Base-by-base conservation (phyloP, 371 early-diverging fungal genomes). In the Phascolomyces articulosus region DNA sequence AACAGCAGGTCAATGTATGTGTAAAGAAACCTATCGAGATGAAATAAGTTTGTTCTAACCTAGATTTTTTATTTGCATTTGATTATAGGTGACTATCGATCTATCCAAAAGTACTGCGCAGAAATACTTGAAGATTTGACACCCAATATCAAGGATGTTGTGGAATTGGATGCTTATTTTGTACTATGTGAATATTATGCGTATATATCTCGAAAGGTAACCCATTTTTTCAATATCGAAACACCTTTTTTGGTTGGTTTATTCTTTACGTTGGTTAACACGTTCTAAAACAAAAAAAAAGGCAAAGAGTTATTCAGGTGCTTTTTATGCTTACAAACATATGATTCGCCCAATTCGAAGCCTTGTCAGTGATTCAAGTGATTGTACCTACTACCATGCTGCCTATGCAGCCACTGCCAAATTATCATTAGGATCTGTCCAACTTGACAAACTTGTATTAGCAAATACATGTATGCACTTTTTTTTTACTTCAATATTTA, bases 101-200 rank as follows among this genome's bases (percentile, higher is more conserved):
- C 49, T 21, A 18, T 82, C n/a, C 72, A 72, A 28, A 57, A 69
- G 9, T 58, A 55, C 13, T 76, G 73, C 40, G 55, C 59, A 2
- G 65, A 70, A 0, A 62, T 74, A 28, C 27, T 79, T 10, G 63
- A 71, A 41, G 20, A 38, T 0, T 15, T 62, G 16, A 18, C 64
- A 15, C 72, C 72, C 2, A 23, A 63, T 49, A 21, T 57, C 11
- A 16, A 66, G 3, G 55, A 78, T 28, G 10, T 73, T 9, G 16
- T 57, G 11, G 77, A 74, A 55, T 54, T 78, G 51, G 73, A 73
- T 27, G 67, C 73, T 13, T 79, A 78, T 44, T 74, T 79, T 28
- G 58, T 68, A 1, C 23, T 79, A 9, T 78, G 80, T 44, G 78
- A 82, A 49, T 82, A 77, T 51, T 67, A 61, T 58, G 76, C 79